Percentiles rank a stretch among this genome's conserved stretches.
Evolutionary conservation across 345 rosid genomes (phyloP).

Genomic region (Mallotus nudiflorus): DNA sequence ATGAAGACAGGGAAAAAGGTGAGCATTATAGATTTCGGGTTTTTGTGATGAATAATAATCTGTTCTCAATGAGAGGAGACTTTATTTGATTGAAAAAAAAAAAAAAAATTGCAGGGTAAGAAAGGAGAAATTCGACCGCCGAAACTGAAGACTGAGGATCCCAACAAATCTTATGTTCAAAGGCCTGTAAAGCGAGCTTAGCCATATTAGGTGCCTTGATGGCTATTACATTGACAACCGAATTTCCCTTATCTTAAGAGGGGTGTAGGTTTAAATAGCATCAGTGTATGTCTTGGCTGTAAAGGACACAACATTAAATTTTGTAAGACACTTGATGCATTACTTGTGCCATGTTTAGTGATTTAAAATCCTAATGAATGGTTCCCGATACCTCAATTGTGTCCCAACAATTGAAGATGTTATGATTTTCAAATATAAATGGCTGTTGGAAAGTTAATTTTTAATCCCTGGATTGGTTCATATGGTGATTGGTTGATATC

Average conservation of each 20-base stretch:
- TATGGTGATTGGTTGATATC: too few species aligned
- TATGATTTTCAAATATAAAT: too few species aligned
- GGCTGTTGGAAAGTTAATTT: too few species aligned
- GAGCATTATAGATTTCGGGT: conserved; percentile 18
- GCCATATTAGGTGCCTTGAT: neutral
- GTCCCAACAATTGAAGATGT: too few species aligned
- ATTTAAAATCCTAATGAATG: too few species aligned
- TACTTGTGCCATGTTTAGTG: neutral
- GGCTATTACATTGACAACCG: neutral
- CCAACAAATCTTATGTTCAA: conserved; percentile 93
- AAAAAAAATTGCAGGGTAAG: conserved; percentile 54
- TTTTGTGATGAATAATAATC: neutral
- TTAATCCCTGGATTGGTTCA: too few species aligned
- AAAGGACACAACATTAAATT: neutral
- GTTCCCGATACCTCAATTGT: too few species aligned
- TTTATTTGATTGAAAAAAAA: too few species aligned
- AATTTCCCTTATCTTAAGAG: neutral
- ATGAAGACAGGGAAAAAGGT: conserved; percentile 93
- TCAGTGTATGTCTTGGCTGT: neutral
- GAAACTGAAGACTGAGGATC: conserved; percentile 96
- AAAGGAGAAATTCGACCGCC: conserved; percentile 95
- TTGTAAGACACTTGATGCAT: neutral
- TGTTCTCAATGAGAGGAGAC: neutral
- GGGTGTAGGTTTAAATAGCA: neutral
- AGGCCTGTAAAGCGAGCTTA: conserved; percentile 89